These are phyloP conservation scores for Geranium incanum DNA, from an alignment of 441 rosid genomes.

Conservation along the genomic window DNA sequence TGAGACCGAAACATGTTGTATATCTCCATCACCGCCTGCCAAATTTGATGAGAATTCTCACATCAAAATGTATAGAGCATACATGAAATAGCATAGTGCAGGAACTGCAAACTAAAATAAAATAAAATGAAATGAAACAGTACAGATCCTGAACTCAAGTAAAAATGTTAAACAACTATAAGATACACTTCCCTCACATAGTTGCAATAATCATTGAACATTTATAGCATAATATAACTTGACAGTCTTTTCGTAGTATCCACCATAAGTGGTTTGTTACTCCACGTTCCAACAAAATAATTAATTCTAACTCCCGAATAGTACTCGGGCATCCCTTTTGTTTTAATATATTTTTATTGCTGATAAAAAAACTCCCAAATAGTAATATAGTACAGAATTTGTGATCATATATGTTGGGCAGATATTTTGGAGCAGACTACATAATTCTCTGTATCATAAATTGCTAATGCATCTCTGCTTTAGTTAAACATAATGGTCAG, in stretches of 20 bases:
- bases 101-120: background rate
- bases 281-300: background rate
- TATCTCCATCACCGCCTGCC: constrained; percentile 96
- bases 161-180: background rate
- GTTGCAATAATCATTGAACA: background rate
- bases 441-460: background rate
- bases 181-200: background rate
- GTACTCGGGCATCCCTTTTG: no score
- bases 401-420: background rate
- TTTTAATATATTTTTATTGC: no score
- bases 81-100: background rate
- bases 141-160: background rate
- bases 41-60: constrained; percentile 13
- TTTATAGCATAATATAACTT: background rate
- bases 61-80: constrained; percentile 10
- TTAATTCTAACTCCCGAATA: background rate
- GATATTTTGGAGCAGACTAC: background rate
- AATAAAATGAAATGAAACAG: background rate
- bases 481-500: background rate
- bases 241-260: background rate
- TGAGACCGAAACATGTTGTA: constrained; percentile 74
- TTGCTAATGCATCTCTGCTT: background rate
- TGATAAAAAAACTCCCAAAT: no score
- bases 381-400: background rate
- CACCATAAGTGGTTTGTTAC: background rate